A percentile compares a stretch with the other conserved stretches of the same genome.
Evolutionary conservation across 2,329 filamentous ascomycete genomes (phyloP).

Genomic region (Exophiala bonariae): DNA sequence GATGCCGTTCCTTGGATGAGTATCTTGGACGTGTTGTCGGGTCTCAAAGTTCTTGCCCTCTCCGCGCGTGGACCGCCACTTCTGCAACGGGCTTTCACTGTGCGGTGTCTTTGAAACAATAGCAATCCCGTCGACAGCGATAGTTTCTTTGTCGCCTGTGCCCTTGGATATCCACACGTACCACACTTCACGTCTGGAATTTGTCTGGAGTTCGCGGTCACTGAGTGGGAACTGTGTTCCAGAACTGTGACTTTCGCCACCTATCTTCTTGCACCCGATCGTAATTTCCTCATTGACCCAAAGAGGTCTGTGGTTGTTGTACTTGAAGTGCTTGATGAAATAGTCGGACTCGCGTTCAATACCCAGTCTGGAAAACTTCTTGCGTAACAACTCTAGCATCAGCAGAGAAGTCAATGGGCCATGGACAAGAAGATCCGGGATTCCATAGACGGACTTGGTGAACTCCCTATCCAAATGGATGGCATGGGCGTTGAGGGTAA

Average conservation of each 20-base stretch:
- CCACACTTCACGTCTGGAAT: conserved; percentile 65
- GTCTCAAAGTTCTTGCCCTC: too few relatives aligned
- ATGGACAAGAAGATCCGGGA: conserved; percentile 76
- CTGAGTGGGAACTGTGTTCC: neutral
- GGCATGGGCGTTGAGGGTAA: conserved; percentile 87
- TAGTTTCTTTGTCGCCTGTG: conserved; percentile 11
- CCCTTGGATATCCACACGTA: conserved; percentile 47
- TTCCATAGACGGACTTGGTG: conserved; percentile 69
- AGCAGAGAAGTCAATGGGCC: conserved; percentile 79
- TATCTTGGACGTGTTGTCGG: too few relatives aligned
- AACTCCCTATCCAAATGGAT: conserved; percentile 83
- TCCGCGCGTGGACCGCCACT: too few relatives aligned
- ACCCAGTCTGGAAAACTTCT: conserved; percentile 5
- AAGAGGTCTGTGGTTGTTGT: conserved; percentile 78
- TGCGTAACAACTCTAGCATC: conserved; percentile 65
- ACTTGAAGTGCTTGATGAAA: conserved; percentile 63
- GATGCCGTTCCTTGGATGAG: too few relatives aligned
- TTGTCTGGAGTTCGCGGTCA: conserved; percentile 51
- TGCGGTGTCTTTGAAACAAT: neutral
- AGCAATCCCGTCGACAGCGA: conserved; percentile 22
- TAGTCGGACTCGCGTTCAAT: neutral
- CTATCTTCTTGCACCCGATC: conserved; percentile 61
- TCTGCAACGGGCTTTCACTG: too few relatives aligned
- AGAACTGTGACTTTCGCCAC: too few relatives aligned
- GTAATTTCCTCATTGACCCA: conserved; percentile 71